A percentile compares a stretch with the other conserved stretches of the same genome.
These are phyloP conservation scores for Corynespora cassiicola DNA, from an alignment of 2,329 filamentous ascomycete species.

Conservation along the genomic window DNA sequence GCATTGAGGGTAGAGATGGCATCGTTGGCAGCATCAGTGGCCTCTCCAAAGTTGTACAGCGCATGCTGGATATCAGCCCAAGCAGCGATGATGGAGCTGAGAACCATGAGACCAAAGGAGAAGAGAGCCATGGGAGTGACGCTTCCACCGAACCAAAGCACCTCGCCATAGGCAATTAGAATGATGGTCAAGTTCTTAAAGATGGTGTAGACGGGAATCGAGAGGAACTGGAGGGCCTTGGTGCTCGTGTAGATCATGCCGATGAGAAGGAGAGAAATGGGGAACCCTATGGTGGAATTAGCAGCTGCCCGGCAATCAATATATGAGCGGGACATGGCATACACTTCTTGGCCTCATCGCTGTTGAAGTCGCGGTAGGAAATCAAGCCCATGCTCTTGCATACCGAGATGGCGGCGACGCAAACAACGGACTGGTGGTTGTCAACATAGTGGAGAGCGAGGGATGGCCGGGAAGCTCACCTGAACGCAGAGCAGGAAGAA, in stretches of 20 bases:
- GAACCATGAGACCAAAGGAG: conserved; percentile 94
- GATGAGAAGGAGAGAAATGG: conserved; percentile 91
- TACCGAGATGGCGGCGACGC: conserved; percentile 80
- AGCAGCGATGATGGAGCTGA: conserved; percentile 91
- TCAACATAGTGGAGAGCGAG: conserved; percentile 21
- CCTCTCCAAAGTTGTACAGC: conserved; percentile 65
- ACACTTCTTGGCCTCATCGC: conserved; percentile 93
- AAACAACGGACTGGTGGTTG: conserved; percentile 77
- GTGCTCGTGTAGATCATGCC: conserved; percentile 99
- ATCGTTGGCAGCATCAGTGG: conserved; percentile 66
- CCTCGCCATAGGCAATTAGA: conserved; percentile 96
- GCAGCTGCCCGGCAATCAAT: conserved; percentile 5
- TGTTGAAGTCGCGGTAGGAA: conserved; percentile 82
- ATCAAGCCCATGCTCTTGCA: conserved; percentile 86
- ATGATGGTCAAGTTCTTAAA: conserved; percentile 99
- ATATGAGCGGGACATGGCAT: conserved; percentile 43
- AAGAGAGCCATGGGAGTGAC: conserved; percentile 87
- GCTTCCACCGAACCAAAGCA: conserved; percentile 95
- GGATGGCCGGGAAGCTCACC: conserved; percentile 69
- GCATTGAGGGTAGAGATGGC: conserved; percentile 90
- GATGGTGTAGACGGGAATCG: conserved; percentile 98
- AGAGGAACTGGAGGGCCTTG: conserved; percentile 94
- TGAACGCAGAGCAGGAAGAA: conserved; percentile 93
- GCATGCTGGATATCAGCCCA: conserved; percentile 97
- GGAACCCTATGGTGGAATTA: conserved; percentile 73